Evolutionary conservation across 306 rosid species (phyloP), one percentile per base, ranked within the genome.

Genomic region (Fragaria nilgerrensis): DNA sequence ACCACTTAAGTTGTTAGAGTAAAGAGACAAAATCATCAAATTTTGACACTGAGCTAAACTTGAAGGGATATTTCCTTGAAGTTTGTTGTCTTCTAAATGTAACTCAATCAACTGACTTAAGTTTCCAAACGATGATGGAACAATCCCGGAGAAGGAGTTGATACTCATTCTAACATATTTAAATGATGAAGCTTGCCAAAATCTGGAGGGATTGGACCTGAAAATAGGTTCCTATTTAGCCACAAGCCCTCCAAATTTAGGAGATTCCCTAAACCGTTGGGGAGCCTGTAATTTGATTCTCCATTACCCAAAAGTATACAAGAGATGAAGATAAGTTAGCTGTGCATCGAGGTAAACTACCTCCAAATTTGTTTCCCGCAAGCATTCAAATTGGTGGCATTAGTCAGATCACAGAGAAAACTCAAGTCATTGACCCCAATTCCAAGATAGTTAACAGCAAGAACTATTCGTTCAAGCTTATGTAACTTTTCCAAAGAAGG

Each of bases 91-190:
- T 0, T 39, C 0, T 5, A 32, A 52, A 56, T 0, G 0, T 2
- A 73, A 37, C 9, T 0, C 0, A 8, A 3, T 39, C 3, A 58
- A 9, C 9, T 22, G 32, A 23, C 27, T 58, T n/a, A 73, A 22
- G 39, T 73, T 73, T 73, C 77, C 68, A 14, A 56, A 2, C 0
- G 68, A 14, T 12, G 77, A 22, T 3, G 68, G 53, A 23, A 73
- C 9, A 9, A 37, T 73, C 68, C 77, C 77, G 12, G 37, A 23
- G 37, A 39, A n/a, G 3, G 14, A 37, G 23, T 56, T 73, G 2
- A 0, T 4, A 36, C 1, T 0, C 65, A 73, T n/a, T 0, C 0
- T 25, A 73, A 5, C 4, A 0, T 8, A 37, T 4, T 13, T 1
- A 73, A 56, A 4, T 14, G 39, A 5, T 8, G 25, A 73, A 73